These are phyloP conservation scores for Colletotrichum sp. DNA, from an alignment of 2,329 filamentous ascomycete species.

Conservation along the genomic window DNA sequence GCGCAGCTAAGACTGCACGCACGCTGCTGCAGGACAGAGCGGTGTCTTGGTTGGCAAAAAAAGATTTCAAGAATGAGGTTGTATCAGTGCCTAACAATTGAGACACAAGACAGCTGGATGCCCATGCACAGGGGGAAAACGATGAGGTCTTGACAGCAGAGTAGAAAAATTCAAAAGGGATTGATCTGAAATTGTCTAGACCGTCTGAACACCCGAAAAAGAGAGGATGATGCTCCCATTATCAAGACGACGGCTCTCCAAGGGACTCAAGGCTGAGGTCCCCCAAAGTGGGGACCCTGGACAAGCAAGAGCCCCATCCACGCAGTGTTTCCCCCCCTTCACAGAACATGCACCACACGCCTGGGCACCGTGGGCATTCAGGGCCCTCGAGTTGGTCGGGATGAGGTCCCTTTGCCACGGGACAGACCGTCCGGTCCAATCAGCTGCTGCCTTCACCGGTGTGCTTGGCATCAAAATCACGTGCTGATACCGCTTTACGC, in stretches of 20 bases:
- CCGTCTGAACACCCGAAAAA: not conserved
- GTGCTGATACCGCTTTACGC: not conserved
- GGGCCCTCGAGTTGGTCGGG: conserved; percentile 4
- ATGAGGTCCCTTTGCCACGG: conserved; percentile 5
- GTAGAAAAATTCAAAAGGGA: not conserved
- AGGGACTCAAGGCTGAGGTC: not conserved
- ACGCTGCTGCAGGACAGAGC: not conserved
- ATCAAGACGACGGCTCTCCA: not conserved
- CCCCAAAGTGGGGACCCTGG: not conserved
- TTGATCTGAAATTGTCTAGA: not conserved
- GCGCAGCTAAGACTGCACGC: not conserved
- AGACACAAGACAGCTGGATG: not conserved
- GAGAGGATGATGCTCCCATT: not conserved
- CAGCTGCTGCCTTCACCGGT: not conserved
- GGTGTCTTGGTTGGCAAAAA: not conserved
- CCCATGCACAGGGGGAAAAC: not conserved
- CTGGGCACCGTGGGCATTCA: not conserved
- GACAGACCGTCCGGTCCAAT: conserved; percentile 18
- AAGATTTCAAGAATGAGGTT: not conserved
- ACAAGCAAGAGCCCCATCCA: not conserved
- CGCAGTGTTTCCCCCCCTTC: not conserved
- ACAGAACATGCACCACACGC: not conserved
- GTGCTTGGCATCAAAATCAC: not conserved
- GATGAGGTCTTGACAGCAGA: not conserved
- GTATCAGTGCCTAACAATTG: not conserved